Evolutionary conservation across 139 green algal species (phyloP), one percentile per base, ranked within the genome.

Genomic region (Mychonastes homosphaera): DNA sequence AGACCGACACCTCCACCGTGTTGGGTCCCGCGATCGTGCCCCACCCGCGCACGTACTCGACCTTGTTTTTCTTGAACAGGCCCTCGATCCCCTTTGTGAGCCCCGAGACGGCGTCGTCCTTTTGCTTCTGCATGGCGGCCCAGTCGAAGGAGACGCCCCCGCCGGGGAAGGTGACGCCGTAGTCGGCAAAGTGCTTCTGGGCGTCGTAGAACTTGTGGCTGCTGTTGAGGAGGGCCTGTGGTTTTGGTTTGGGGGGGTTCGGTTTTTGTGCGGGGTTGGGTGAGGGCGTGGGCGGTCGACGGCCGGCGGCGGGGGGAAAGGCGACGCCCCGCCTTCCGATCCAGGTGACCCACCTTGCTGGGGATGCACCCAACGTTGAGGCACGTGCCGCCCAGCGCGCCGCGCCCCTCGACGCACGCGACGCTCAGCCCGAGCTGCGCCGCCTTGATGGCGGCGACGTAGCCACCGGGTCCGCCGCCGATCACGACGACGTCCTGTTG

Each of bases 51-150:
- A 92, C 83, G 47, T 99, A 98, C 8, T 74, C 60, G 1, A 94
- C 90, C 84, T 98, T 98, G 81, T 99, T 95, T 79, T 99, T 99
- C 65, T 99, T 99, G 79, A 99, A 90, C 5, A 99, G 80, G 8
- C 87, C 86, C 73, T 98, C 92, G 41, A 99, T 93, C 34, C 93
- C 93, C 71, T 95, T 95, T 16, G 93, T 98, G 2, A 99, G 69
- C 4, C 91, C 90, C 4, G 67, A 55, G 9, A 99, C 90, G 6
- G 89, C 86, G 7, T 78, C 78, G 28, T 84, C 66, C 69, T 98
- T 99, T 67, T 95, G 86, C 62, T 82, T 78, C 84, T 95, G 91
- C 84, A 99, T 97, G 46, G 82, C 82, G 1, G n/a, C 46, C 15
- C 94, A 64, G 66, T 96, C 87, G 10, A 90, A 78, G 3, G 53